Evolutionary conservation across 2,329 filamentous ascomycete genomes (phyloP).

Genomic region (Didymella keratinophila): DNA sequence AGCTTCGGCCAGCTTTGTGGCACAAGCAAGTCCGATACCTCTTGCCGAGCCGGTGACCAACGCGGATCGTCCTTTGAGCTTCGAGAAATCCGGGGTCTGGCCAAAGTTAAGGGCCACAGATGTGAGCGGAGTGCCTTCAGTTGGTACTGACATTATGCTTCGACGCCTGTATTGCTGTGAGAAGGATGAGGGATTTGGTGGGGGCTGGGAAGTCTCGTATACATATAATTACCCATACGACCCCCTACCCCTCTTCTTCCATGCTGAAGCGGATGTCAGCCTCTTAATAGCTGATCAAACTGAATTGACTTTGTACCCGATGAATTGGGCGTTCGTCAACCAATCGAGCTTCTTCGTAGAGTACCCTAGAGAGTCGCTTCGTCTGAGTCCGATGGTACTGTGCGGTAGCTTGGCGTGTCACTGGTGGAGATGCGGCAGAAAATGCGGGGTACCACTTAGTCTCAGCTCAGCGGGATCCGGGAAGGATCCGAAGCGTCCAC

Average conservation of each 20-base stretch:
- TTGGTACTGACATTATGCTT: neutral
- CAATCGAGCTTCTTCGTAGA: neutral
- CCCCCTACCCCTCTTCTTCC: neutral
- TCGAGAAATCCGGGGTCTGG: constrained; percentile 24
- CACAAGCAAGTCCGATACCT: constrained; percentile 39
- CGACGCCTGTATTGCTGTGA: neutral
- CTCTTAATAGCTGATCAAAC: neutral
- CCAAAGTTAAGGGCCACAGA: constrained; percentile 23
- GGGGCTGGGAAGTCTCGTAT: neutral
- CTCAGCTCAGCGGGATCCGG: neutral
- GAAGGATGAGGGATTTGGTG: neutral
- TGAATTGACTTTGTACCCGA: neutral
- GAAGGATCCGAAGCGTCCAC: constrained; percentile 3
- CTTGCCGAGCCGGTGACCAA: constrained; percentile 39
- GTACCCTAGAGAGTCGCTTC: constrained; percentile 4
- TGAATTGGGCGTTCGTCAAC: neutral
- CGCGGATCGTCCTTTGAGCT: constrained; percentile 28
- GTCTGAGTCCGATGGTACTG: constrained; percentile 3
- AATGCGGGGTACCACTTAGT: constrained; percentile 13
- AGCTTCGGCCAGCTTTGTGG: constrained; percentile 26
- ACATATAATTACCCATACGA: neutral
- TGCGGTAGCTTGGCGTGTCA: constrained; percentile 2
- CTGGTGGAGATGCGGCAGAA: constrained; percentile 1
- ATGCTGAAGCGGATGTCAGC: neutral
- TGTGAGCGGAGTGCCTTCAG: constrained; percentile 2